phyloP scores from a whole-genome alignment of 495 filamentous ascomycete genomes.

The Trichoderma asperelloides region DNA sequence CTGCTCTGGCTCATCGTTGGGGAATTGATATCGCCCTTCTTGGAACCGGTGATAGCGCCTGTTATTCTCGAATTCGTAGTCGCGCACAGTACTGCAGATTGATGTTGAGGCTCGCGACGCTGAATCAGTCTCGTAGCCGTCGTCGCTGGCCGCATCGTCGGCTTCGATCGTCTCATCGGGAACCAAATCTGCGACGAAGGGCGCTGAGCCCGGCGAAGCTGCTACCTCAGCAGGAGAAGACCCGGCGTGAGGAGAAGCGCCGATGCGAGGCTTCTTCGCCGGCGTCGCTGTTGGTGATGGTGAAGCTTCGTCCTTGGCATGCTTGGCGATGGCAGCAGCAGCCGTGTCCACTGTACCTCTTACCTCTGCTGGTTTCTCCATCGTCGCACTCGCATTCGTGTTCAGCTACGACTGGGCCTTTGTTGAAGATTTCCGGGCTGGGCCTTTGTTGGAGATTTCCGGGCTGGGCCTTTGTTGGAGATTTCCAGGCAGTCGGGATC shows the following conservation, averaged over 20 bases:
- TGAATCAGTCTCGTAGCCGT: conserved; percentile 37
- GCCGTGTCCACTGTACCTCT: background rate
- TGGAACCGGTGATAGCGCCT: conserved; percentile 47
- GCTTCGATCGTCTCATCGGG: background rate
- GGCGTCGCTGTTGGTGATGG: background rate
- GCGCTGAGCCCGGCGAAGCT: background rate
- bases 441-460: too few species aligned
- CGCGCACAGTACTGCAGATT: conserved; percentile 26
- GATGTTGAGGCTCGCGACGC: conserved; percentile 37
- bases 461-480: too few species aligned
- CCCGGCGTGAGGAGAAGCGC: too few species aligned
- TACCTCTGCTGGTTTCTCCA: background rate
- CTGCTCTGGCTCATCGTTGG: conserved; percentile 47
- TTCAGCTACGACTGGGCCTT: background rate
- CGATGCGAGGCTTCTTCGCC: background rate
- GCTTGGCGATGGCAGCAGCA: background rate
- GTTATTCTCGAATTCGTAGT: conserved; percentile 43
- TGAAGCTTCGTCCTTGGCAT: background rate
- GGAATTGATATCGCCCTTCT: conserved; percentile 43
- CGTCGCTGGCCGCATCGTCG: conserved; percentile 8
- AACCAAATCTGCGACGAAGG: background rate
- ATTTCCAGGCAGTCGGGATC: too few species aligned
- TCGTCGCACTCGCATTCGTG: background rate
- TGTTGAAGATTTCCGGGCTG: background rate
- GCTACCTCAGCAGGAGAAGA: background rate